Base-by-base conservation (phyloP, 2,329 filamentous ascomycete genomes). In the Ophiostoma novo-ulmi region DNA sequence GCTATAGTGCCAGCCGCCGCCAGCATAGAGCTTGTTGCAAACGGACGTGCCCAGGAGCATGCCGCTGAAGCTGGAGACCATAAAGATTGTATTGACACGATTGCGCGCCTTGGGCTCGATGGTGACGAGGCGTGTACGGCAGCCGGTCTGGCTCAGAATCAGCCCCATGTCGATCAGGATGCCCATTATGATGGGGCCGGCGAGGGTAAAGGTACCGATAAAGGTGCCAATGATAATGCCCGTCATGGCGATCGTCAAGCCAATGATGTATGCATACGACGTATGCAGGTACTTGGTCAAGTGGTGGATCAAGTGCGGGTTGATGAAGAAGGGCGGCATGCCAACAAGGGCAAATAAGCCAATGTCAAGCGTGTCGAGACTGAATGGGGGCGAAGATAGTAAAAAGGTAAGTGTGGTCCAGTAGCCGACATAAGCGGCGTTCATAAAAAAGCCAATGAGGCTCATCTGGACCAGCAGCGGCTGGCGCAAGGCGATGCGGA, bases 341-440 rank as follows among this genome's bases (percentile, higher is more conserved):
- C 89, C 91, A 71, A 92, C 89, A 8, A 94, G 81, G 0, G 90
- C 89, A 77, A 94, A 93, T 3, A 94, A 82, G 0, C 91, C 91
- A 70, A 94, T 92, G 10, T 84, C 82, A 0, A 92, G 79, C 0
- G 90, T 86, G 0, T 82, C 79, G 76, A 89, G 92, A 68, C 84
- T 77, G 76, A 91, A 93, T 0, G 90, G 90, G 22, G 1, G 83
- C 78, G 0, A 84, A 88, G 89, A 85, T 35, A 94, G 85, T 4
- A 93, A 83, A 77, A 94, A 94, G 0, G 91, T 94, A 58, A 58
- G 22, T 22, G 52, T 58, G 52, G 52, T 58, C 82, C 82, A 84
- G 75, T 82, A 84, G 10, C 79, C 80, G 2, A 81, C 83, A 72
- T 82, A 84, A 71, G 80, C 0, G 91, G 89, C 55, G 48, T 80